Conservation (phyloP, 257 asterid species). For the Capsicum rhomboideum region DNA sequence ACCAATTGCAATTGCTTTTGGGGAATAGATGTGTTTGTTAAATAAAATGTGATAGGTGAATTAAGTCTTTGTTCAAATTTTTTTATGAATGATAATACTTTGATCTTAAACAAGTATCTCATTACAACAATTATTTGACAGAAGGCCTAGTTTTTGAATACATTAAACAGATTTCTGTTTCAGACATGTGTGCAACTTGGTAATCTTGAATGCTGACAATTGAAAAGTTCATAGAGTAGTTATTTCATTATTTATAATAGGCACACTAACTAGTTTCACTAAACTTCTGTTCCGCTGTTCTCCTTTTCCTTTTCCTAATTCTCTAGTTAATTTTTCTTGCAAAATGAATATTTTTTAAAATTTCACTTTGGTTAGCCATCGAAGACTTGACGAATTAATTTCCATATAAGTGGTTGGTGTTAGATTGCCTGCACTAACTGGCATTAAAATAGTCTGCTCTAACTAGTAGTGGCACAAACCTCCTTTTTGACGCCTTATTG, state of each 20-base stretch:
- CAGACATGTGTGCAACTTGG: background rate
- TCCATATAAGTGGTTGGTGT: background rate
- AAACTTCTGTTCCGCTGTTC: background rate
- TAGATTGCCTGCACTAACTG: background rate
- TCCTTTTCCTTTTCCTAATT: background rate
- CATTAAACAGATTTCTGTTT: background rate
- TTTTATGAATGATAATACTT: background rate
- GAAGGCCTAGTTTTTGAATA: background rate
- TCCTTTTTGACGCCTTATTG: background rate
- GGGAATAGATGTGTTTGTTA: background rate
- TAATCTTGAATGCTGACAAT: background rate
- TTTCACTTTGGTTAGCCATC: background rate
- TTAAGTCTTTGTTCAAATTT: too few species aligned
- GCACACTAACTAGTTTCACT: background rate
- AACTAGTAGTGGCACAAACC: background rate
- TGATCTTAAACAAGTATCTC: background rate
- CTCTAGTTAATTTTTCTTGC: background rate
- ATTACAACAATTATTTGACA: background rate
- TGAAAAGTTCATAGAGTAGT: background rate
- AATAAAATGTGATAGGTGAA: background rate
- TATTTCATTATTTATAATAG: background rate
- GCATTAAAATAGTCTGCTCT: background rate
- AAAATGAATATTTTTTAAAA: background rate
- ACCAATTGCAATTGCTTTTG: background rate
- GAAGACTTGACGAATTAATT: background rate